Evolutionary conservation across 441 rosid genomes (phyloP).

Genomic region (Biscutella laevigata): DNA sequence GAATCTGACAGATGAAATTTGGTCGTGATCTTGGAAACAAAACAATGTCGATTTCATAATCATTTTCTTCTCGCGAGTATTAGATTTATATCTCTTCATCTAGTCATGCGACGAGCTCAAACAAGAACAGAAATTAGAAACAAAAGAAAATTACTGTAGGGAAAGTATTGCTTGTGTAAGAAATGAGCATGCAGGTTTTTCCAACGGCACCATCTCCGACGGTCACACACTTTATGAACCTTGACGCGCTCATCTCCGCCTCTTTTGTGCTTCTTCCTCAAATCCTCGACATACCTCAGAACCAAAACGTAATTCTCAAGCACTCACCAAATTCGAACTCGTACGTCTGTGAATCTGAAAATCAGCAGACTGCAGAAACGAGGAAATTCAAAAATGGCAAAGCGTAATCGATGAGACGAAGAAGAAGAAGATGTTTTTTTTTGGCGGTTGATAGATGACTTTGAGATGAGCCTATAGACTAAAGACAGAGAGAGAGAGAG

Average conservation of each 20-base stretch:
- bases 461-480: constrained; percentile 12
- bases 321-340: background rate
- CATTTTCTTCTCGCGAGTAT: background rate
- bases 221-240: constrained; percentile 62
- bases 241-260: constrained; percentile 50
- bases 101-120: background rate
- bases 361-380: background rate
- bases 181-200: constrained; percentile 58
- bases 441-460: constrained; percentile 25
- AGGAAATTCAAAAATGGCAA: background rate
- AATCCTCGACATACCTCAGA: background rate
- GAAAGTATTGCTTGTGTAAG: constrained; percentile 68
- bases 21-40: background rate
- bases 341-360: constrained; percentile 11
- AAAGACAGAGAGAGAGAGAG: background rate
- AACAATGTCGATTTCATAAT: background rate
- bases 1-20: background rate
- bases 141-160: constrained; percentile 36
- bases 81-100: background rate
- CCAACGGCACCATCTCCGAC: constrained; percentile 71
- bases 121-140: background rate
- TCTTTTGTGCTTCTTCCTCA: constrained; percentile 9
- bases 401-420: background rate
- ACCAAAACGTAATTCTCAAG: background rate
- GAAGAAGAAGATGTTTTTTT: background rate